These are phyloP conservation scores for Ascomycota sp. DNA, from an alignment of 2,329 filamentous ascomycete genomes.

Conservation along the genomic window DNA sequence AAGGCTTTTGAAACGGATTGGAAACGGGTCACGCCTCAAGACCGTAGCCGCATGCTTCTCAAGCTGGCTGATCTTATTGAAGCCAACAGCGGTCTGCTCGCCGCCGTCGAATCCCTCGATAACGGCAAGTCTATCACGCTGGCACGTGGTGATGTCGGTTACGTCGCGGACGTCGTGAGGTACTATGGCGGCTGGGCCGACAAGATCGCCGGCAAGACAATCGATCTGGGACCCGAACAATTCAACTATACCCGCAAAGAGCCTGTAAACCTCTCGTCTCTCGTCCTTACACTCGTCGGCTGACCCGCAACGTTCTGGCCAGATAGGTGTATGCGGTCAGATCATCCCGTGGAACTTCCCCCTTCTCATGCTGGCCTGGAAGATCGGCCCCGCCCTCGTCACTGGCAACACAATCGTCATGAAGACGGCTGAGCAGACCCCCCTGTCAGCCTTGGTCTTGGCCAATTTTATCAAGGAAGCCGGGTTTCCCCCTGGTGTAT, in stretches of 20 bases:
- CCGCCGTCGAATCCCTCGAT: slow-evolving; percentile 70
- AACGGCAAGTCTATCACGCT: slow-evolving; percentile 66
- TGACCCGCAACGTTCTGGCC: too few species aligned
- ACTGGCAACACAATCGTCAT: slow-evolving; percentile 53
- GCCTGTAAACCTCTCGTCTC: slow-evolving; percentile 30
- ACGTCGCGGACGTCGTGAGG: slow-evolving; percentile 50
- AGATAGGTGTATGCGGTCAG: slow-evolving; percentile 60
- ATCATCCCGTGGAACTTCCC: slow-evolving; percentile 87
- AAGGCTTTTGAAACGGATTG: slow-evolving; percentile 64
- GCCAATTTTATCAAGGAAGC: slow-evolving; percentile 50
- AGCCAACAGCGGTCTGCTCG: slow-evolving; percentile 56
- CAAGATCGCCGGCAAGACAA: slow-evolving; percentile 76
- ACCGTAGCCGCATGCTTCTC: slow-evolving; percentile 47
- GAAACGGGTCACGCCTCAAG: slow-evolving; percentile 45
- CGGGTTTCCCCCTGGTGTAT: slow-evolving; percentile 58
- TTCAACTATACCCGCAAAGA: slow-evolving; percentile 68
- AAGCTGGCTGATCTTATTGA: slow-evolving; percentile 69
- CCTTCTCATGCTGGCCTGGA: slow-evolving; percentile 65
- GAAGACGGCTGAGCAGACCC: slow-evolving; percentile 61
- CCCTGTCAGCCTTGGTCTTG: slow-evolving; percentile 46
- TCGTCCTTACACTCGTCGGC: too few species aligned
- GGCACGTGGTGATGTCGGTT: slow-evolving; percentile 54
- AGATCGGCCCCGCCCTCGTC: slow-evolving; percentile 55
- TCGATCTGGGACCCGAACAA: slow-evolving; percentile 57
- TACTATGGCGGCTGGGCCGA: slow-evolving; percentile 71